A percentile compares a stretch with the other conserved stretches of the same genome.
Evolutionary conservation across 2,329 filamentous ascomycete genomes (phyloP).

Genomic region (Colletotrichum australisinense): DNA sequence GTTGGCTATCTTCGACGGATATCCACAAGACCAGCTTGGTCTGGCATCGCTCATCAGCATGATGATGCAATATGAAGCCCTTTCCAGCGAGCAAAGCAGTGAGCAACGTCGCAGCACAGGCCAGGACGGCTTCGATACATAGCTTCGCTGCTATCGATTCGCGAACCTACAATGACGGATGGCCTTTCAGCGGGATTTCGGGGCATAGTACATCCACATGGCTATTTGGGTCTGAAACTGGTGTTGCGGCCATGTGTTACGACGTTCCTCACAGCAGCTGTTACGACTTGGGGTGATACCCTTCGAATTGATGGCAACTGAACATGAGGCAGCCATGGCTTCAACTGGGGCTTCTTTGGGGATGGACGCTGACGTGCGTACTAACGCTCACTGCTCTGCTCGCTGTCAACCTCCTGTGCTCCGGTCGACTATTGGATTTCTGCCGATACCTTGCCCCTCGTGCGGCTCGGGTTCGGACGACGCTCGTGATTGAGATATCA

Average conservation of each 20-base stretch:
- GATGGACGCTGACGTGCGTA: conserved; percentile 29
- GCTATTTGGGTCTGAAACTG: background rate
- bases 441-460: conserved; percentile 38
- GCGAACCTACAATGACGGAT: conserved; percentile 5
- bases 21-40: conserved; percentile 27
- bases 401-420: conserved; percentile 38
- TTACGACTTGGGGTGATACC: conserved; percentile 34
- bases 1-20: conserved; percentile 36
- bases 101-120: conserved; percentile 51
- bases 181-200: background rate
- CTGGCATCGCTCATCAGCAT: conserved; percentile 15
- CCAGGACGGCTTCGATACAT: conserved; percentile 23
- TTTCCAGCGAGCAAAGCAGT: conserved; percentile 63
- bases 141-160: conserved; percentile 25
- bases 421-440: conserved; percentile 25
- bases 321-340: conserved; percentile 9
- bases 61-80: conserved; percentile 16
- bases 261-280: conserved; percentile 14
- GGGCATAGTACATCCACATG: background rate
- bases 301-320: conserved; percentile 25
- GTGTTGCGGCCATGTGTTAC: background rate
- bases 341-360: background rate
- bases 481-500: conserved; percentile 45
- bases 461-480: conserved; percentile 36
- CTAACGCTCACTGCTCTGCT: conserved; percentile 51